Percentiles rank a stretch among this genome's conserved stretches.
phyloP scores from a whole-genome alignment of 257 asterid genomes.

The Salvia hispanica region DNA sequence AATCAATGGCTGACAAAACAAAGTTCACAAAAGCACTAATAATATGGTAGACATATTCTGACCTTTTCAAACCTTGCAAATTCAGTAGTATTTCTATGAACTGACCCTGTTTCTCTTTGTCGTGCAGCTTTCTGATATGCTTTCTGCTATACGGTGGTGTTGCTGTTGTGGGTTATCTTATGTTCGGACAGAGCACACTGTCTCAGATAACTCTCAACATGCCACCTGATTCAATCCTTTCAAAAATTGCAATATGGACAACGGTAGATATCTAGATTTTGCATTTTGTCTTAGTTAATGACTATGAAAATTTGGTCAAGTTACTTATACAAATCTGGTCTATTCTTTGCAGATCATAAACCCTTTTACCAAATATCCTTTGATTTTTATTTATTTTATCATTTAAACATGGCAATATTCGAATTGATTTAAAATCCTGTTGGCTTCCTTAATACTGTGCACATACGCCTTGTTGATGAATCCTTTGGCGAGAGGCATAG shows the following conservation, averaged over 20 bases:
- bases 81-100: background rate
- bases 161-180: constrained; percentile 70
- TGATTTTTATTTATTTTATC: background rate
- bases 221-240: constrained; percentile 59
- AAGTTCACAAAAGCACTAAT: constrained; percentile 66
- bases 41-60: constrained; percentile 45
- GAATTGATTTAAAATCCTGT: background rate
- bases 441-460: constrained; percentile 51
- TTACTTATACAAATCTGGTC: background rate
- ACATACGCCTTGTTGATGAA: constrained; percentile 80
- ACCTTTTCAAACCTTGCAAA: background rate
- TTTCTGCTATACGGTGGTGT: constrained; percentile 66
- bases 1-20: constrained; percentile 87
- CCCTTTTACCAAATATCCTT: constrained; percentile 88
- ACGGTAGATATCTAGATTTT: constrained; percentile 46
- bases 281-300: background rate
- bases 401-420: background rate
- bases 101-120: constrained; percentile 1
- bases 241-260: constrained; percentile 80
- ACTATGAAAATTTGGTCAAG: constrained; percentile 1
- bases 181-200: constrained; percentile 70
- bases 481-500: constrained; percentile 73
- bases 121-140: constrained; percentile 68
- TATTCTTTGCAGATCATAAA: constrained; percentile 63
- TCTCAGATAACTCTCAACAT: constrained; percentile 81